Evolutionary conservation across 1,139 yeast species (phyloP), one percentile per base, ranked within the genome.

Genomic region (Hanseniaspora uvarum): DNA sequence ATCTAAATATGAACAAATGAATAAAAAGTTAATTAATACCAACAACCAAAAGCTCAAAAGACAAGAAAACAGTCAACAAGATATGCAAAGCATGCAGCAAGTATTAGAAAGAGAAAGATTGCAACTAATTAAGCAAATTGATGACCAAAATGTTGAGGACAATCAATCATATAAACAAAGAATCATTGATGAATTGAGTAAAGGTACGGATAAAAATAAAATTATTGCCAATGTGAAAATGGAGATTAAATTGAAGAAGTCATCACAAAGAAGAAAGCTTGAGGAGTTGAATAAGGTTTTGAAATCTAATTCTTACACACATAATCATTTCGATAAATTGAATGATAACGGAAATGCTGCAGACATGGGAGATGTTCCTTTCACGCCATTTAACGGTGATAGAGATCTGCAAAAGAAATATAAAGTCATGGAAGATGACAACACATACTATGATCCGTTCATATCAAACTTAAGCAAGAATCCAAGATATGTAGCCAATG

Each of bases 351-450:
- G 36, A 10, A 43, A 30, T 18, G 12, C 10, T 21, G 58, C 58
- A 36, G 63, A 61, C 34, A 16, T 45, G 14, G 31, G 23, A 14
- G 56, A 56, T 5, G 62, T 62, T 3, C 97, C 97, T 28, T 92
- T 89, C 66, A 88, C 97, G 2, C 97, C 98, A 12, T 89, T 92
- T 69, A 80, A 81, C 63, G 97, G 97, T 51, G 97, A 92, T 69
- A 75, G 94, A 53, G 83, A 84, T 57, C 60, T 72, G 19, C 67
- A 72, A 40, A 73, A 73, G 52, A 67, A 71, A 24, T 77, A 72
- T 61, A 63, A 68, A 24, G 68, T 76, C 59, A 72, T 73, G 52
- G 74, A 73, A 16, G 57, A 59, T 3, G 58, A 62, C 19, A 72
- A 72, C 24, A 26, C 43, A 8, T 81, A 80, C 61, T 75, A 72